Conservation (phyloP, 148 eudicot species). For the Nepenthes gracilis region DNA sequence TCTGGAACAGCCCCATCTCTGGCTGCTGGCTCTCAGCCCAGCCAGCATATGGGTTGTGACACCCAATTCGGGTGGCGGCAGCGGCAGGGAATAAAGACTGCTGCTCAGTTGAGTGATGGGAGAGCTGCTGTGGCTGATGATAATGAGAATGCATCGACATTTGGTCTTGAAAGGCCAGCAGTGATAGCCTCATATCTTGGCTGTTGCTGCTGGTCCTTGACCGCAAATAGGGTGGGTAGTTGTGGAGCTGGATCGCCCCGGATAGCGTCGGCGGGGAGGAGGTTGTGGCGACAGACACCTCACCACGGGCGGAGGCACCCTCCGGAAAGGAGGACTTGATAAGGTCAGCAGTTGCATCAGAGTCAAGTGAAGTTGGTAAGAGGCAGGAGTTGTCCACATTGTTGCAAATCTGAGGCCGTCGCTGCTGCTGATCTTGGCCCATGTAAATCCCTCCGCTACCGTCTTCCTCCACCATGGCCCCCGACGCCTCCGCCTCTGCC, state of each 20-base stretch:
- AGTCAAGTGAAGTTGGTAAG: slow-evolving; percentile 65
- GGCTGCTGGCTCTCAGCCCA: slow-evolving; percentile 41
- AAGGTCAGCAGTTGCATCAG: slow-evolving; percentile 70
- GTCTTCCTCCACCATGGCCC: not conserved
- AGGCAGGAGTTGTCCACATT: slow-evolving; percentile 21
- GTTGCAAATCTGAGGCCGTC: slow-evolving; percentile 5
- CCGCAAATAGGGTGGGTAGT: slow-evolving; percentile 32
- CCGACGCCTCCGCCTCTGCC: slow-evolving; percentile 2
- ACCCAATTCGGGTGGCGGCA: slow-evolving; percentile 21
- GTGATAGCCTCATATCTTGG: slow-evolving; percentile 81
- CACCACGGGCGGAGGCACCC: slow-evolving; percentile 26
- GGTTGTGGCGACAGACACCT: not conserved
- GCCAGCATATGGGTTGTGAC: slow-evolving; percentile 31
- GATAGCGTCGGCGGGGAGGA: not conserved
- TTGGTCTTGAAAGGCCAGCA: slow-evolving; percentile 81
- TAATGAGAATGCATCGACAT: slow-evolving; percentile 36
- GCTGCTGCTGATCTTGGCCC: slow-evolving; percentile 3
- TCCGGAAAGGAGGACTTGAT: slow-evolving; percentile 78
- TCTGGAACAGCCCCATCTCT: slow-evolving; percentile 46
- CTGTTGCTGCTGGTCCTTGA: slow-evolving; percentile 34
- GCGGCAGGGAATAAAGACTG: slow-evolving; percentile 27
- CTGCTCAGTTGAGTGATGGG: no score
- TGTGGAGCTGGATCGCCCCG: slow-evolving; percentile 25
- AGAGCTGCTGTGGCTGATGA: slow-evolving; percentile 11
- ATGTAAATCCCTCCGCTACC: slow-evolving; percentile 8